phyloP scores from a whole-genome alignment of 2,329 filamentous ascomycete genomes.

The Sporothrix schenckii region DNA sequence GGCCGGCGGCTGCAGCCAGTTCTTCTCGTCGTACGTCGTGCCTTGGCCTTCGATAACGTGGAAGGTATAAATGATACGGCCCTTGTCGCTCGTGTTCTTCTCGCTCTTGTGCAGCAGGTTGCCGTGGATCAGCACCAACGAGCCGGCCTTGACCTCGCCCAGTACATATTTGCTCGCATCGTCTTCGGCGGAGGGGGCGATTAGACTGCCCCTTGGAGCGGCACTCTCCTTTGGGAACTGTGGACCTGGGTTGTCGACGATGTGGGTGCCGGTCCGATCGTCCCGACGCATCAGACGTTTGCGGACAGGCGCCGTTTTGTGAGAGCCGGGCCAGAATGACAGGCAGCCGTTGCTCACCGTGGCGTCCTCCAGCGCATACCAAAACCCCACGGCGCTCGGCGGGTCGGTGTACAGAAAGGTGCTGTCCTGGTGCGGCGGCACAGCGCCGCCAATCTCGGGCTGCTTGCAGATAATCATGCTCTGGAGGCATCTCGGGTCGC shows the following conservation, averaged over 20 bases:
- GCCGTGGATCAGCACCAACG: slow-evolving; percentile 90
- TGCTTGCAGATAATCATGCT: slow-evolving; percentile 99
- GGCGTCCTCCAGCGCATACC: slow-evolving; percentile 95
- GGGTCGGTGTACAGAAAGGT: slow-evolving; percentile 90
- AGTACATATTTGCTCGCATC: slow-evolving; percentile 68
- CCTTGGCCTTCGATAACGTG: slow-evolving; percentile 81
- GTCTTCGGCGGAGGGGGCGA: slow-evolving; percentile 40
- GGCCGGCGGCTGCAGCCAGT: slow-evolving; percentile 88
- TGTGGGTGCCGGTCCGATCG: slow-evolving; percentile 60
- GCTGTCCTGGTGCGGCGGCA: slow-evolving; percentile 88
- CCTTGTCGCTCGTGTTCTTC: slow-evolving; percentile 82
- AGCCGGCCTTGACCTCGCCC: slow-evolving; percentile 87
- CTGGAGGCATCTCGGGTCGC: slow-evolving; percentile 77
- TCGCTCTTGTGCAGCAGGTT: slow-evolving; percentile 96
- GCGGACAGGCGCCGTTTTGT: slow-evolving; percentile 68
- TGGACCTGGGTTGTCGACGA: slow-evolving; percentile 68
- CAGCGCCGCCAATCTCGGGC: slow-evolving; percentile 89
- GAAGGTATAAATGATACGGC: slow-evolving; percentile 95
- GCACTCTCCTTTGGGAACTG: slow-evolving; percentile 53
- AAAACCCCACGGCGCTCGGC: slow-evolving; percentile 89
- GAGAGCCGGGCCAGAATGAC: slow-evolving; percentile 81
- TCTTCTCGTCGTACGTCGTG: slow-evolving; percentile 76
- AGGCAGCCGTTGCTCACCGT: slow-evolving; percentile 85
- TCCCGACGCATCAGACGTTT: slow-evolving; percentile 73
- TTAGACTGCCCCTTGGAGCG: slow-evolving; percentile 45